Evolutionary conservation across 2,329 filamentous ascomycete species (phyloP), one percentile per base, ranked within the genome.

Genomic region (Colletotrichum godetiae): DNA sequence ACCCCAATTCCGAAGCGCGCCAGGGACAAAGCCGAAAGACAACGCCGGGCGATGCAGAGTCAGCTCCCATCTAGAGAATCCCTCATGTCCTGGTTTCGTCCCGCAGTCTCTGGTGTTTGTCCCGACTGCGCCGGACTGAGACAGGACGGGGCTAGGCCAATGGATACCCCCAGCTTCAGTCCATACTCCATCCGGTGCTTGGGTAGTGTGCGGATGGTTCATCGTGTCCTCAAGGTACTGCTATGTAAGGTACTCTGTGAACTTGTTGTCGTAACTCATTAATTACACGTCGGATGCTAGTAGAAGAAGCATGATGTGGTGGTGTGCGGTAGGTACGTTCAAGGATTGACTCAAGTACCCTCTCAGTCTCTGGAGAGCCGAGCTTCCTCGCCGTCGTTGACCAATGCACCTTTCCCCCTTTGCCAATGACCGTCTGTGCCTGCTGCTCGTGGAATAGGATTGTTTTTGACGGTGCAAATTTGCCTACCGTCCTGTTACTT

Each of bases 11-110:
- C 67, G 46, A 63, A 68, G 22, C 31, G n/a, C 35, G 53, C 59
- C 33, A 37, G 22, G 59, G 62, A 65, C 60, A 60, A 60, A 60
- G 67, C 67, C 67, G 67, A 69, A 60, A 68, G 64, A 35, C 35
- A 33, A 19, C 7, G 33, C n/a, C 24, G 46, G 24, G 46, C 33
- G 63, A 63, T 33, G 49, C 52, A 13, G n/a, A 27, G 22, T n/a
- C 24, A 22, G 35, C 29, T 31, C 24, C 10, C 57, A 55, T 37
- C 11, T n/a, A 22, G 63, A 13, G 46, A 35, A 19, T 22, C 22
- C 22, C 31, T 12, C 19, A 31, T 49, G 24, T 12, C 19, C 59
- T 53, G 58, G 33, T 68, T 63, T 68, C 58, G 49, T 68, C 66
- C 35, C 31, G 57, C 31, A 42, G 33, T 24, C 42, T 12, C 62